Evolutionary conservation across 805 yeast genomes (phyloP).

Genomic region (Ogataea pini): DNA sequence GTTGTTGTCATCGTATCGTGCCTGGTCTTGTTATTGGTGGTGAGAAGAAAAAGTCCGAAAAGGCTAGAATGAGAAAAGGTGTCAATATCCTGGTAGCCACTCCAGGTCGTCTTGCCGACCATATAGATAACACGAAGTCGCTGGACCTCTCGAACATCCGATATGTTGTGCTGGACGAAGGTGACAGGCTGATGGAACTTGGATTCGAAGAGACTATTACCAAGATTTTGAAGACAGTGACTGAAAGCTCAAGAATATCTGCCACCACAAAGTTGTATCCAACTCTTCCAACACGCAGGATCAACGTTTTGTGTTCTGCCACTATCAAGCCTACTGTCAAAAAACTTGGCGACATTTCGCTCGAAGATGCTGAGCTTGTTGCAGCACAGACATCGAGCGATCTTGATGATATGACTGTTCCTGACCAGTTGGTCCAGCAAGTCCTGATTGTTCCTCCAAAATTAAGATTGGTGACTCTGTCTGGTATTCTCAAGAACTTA

Average conservation of each 20-base stretch:
- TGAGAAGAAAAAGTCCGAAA: slow-evolving; percentile 94
- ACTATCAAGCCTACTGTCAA: slow-evolving; percentile 82
- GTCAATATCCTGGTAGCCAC: slow-evolving; percentile 95
- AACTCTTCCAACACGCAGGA: slow-evolving; percentile 65
- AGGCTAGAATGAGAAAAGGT: slow-evolving; percentile 93
- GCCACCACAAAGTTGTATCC: slow-evolving; percentile 43
- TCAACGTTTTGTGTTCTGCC: slow-evolving; percentile 90
- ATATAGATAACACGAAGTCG: slow-evolving; percentile 82
- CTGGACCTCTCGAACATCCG: slow-evolving; percentile 73
- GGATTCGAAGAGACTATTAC: slow-evolving; percentile 95
- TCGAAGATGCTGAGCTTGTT: slow-evolving; percentile 73
- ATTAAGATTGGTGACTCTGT: slow-evolving; percentile 77
- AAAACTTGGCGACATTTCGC: slow-evolving; percentile 75
- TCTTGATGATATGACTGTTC: slow-evolving; percentile 53
- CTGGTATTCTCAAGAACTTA: slow-evolving; percentile 60
- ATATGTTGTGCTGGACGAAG: slow-evolving; percentile 94
- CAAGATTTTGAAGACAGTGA: slow-evolving; percentile 64
- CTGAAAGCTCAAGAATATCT: slow-evolving; percentile 43
- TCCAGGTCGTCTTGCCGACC: slow-evolving; percentile 95
- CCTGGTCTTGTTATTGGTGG: slow-evolving; percentile 98
- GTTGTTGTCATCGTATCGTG: slow-evolving; percentile 83
- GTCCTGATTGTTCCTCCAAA: slow-evolving; percentile 90
- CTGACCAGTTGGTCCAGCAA: slow-evolving; percentile 86
- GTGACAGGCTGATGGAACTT: slow-evolving; percentile 91
- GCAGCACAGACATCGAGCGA: slow-evolving; percentile 31